phyloP scores from a whole-genome alignment of 2,329 filamentous ascomycete species.

The Colletotrichum karsti region DNA sequence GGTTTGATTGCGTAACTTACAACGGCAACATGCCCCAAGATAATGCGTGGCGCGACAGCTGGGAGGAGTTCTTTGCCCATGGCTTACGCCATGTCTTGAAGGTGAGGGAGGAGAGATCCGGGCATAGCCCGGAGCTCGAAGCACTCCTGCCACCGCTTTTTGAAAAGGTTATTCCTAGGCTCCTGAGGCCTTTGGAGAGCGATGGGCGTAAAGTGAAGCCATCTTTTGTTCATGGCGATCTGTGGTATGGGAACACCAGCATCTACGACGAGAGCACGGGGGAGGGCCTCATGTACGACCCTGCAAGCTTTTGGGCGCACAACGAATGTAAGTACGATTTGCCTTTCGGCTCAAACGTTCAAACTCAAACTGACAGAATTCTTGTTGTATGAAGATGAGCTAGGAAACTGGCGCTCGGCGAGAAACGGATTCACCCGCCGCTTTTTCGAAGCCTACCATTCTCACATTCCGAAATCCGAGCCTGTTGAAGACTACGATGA shows the following conservation, averaged over 20 bases:
- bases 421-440: neutral
- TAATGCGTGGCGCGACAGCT: constrained; percentile 43
- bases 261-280: neutral
- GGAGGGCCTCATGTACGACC: neutral
- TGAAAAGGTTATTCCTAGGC: neutral
- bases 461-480: neutral
- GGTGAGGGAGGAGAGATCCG: neutral
- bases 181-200: neutral
- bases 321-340: neutral
- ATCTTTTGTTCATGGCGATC: neutral
- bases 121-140: neutral
- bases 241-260: neutral
- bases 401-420: neutral
- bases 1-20: constrained; percentile 44
- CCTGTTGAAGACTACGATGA: neutral
- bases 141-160: neutral
- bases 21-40: constrained; percentile 45
- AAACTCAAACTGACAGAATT: too few relatives aligned
- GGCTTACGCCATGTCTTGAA: neutral
- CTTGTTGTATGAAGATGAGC: too few relatives aligned
- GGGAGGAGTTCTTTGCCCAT: constrained; percentile 38
- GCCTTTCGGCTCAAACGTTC: too few relatives aligned
- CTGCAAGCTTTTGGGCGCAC: neutral
- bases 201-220: neutral
- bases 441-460: neutral